These are phyloP conservation scores for Aspergillus bertholletiae DNA, from an alignment of 495 filamentous ascomycete species.

Conservation along the genomic window DNA sequence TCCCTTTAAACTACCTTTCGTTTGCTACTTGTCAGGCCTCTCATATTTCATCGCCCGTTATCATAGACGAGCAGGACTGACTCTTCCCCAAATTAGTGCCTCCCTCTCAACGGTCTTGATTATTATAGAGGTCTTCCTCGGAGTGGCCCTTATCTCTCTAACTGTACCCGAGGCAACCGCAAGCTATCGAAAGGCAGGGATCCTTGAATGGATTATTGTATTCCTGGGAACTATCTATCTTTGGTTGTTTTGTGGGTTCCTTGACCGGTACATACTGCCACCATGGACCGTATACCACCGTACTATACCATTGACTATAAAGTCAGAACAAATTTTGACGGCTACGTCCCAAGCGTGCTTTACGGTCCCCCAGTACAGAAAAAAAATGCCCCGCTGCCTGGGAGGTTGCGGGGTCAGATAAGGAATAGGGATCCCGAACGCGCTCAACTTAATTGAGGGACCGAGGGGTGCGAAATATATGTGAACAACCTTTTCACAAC, in stretches of 20 bases:
- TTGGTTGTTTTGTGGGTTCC: conserved; percentile 22
- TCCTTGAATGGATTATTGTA: conserved; percentile 22
- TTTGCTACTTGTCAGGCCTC: no score
- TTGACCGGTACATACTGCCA: conserved; percentile 15
- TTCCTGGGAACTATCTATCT: conserved; percentile 22
- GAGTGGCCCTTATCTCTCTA: conserved; percentile 14
- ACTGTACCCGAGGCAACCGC: conserved; percentile 10
- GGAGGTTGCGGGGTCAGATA: background rate
- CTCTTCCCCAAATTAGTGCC: conserved; percentile 4
- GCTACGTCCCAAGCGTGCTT: conserved; percentile 11
- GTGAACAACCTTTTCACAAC: no score
- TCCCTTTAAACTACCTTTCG: no score
- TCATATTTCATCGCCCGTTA: no score
- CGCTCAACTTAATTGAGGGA: conserved; percentile 10
- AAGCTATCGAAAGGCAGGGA: conserved; percentile 12
- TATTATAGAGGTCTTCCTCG: conserved; percentile 18
- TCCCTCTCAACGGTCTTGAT: conserved; percentile 21
- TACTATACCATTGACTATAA: background rate
- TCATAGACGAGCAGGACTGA: no score
- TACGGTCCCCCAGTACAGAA: background rate
- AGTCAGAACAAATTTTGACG: conserved; percentile 11
- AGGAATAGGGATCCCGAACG: conserved; percentile 8
- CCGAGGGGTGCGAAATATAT: conserved; percentile 7
- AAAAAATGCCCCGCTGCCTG: background rate
- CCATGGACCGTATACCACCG: background rate